phyloP scores from a whole-genome alignment of 345 rosid species.

The Dipteronia dyeriana region DNA sequence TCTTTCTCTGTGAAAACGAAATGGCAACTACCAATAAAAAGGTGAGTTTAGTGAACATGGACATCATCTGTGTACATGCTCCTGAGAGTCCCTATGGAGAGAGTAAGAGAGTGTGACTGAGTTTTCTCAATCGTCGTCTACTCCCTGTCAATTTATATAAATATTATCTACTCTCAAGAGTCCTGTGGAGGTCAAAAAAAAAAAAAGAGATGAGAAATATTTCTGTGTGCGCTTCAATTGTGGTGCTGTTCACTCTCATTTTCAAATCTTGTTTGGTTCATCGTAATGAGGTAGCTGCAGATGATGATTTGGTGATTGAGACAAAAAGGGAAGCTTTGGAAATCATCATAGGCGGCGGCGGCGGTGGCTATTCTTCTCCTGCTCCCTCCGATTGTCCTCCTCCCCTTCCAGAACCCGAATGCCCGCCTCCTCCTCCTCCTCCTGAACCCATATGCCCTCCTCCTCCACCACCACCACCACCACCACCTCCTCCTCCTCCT shows the following conservation, averaged over 20 bases:
- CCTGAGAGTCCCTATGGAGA: neutral
- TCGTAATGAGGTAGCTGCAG: neutral
- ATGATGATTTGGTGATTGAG: neutral
- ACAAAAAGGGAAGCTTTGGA: slow-evolving; percentile 28
- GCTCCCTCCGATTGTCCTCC: slow-evolving; percentile 13
- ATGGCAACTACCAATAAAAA: neutral
- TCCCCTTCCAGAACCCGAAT: slow-evolving; percentile 8
- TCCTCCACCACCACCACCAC: neutral
- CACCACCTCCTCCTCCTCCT: too few species aligned
- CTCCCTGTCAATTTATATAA: neutral
- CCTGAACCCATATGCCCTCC: neutral
- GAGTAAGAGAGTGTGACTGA: neutral
- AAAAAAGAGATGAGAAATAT: slow-evolving; percentile 18
- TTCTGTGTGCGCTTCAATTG: slow-evolving; percentile 1
- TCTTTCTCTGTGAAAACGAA: slow-evolving; percentile 5
- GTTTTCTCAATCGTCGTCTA: neutral
- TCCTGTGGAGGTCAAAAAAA: neutral
- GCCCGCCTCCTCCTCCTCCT: neutral
- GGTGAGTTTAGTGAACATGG: neutral
- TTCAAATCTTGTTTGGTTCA: neutral
- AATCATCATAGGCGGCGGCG: slow-evolving; percentile 25
- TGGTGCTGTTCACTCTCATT: slow-evolving; percentile 6
- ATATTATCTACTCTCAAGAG: neutral
- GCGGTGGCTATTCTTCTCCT: neutral
- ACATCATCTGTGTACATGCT: neutral